Evolutionary conservation across 768 basidiomycete genomes (phyloP).

Genomic region (Amanita subjunquillea): DNA sequence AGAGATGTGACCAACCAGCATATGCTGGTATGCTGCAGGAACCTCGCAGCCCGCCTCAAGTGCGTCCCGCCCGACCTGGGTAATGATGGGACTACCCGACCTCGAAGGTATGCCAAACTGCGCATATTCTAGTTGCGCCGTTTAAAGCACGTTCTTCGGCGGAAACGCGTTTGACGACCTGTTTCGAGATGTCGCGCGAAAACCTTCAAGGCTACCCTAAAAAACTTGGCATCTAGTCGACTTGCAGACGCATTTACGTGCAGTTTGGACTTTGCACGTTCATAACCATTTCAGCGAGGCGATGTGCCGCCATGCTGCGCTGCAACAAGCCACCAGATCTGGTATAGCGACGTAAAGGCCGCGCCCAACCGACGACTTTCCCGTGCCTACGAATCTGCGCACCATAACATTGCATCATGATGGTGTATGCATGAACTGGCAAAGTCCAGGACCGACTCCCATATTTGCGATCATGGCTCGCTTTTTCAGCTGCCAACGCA

Average conservation of each 20-base stretch:
- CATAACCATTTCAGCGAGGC: conserved; percentile 4
- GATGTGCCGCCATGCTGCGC: neutral
- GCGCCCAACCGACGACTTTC: neutral
- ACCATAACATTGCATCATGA: conserved; percentile 39
- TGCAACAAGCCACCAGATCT: neutral
- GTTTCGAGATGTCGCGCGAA: conserved; percentile 15
- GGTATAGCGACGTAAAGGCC: neutral
- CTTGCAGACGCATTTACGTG: conserved; percentile 19
- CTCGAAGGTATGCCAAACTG: conserved; percentile 14
- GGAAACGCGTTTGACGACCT: conserved; percentile 1
- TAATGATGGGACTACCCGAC: conserved; percentile 23
- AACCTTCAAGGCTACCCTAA: conserved; percentile 48
- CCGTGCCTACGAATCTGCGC: conserved; percentile 7
- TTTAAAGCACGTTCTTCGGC: neutral
- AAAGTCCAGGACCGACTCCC: conserved; percentile 48
- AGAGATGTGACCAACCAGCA: conserved; percentile 24
- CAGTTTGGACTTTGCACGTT: conserved; percentile 5
- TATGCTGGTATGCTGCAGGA: conserved; percentile 26
- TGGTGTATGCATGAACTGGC: conserved; percentile 57
- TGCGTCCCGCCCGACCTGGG: conserved; percentile 28
- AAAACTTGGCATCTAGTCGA: conserved; percentile 53
- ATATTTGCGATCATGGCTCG: conserved; percentile 31
- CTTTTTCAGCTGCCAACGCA: conserved; percentile 46
- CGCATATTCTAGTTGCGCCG: conserved; percentile 7
- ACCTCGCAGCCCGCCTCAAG: conserved; percentile 25